Evolutionary conservation across 768 basidiomycete species (phyloP), one percentile per base, ranked within the genome.

Genomic region (Phanerodontia chrysosporium): DNA sequence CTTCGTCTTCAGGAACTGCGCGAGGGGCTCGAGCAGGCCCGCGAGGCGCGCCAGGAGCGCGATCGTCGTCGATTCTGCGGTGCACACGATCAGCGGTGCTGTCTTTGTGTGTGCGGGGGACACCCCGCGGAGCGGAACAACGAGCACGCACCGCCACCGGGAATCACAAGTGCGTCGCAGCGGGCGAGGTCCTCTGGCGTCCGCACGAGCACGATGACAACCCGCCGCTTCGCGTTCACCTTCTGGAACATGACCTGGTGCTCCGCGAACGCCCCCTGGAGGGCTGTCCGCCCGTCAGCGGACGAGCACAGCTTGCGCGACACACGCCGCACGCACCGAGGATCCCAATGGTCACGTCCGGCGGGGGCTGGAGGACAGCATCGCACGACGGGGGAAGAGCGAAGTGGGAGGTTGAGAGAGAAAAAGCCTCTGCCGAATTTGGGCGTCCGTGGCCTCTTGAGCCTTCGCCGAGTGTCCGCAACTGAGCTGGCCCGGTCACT

Each of bases 221-320:
- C 72, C 61, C 73, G 78, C 42, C 72, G 68, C 62, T 76, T 75
- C 24, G 79, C 67, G 28, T 78, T 73, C 58, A 85, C 72, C 67
- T 80, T 81, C 69, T 87, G 80, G 29, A 93, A 80, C 62, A 83
- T 84, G 28, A 75, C 72, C 70, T 90, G 81, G 71, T 98, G 95
- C 73, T 98, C 95, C 16, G 81, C 78, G 70, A 98, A 97, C 9
- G 94, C 94, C 45, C 95, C 95, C 71, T 97, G 95, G 42, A 98
- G 80, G 36, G 95, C 95, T 93, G 32, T 27, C 12, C 29, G 21
- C 21, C 32, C 22, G 45, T 57, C 14, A 42, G 42, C 46, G n/a
- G 16, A 10, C 9, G 24, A 14, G 6, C n/a, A 12, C 39, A 16
- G 45, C 22, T 22, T 4, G 21, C 32, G 24, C 29, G 9, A 45